Base-by-base conservation (phyloP, 2,329 filamentous ascomycete genomes). In the Pestalotiopsis sp. region DNA sequence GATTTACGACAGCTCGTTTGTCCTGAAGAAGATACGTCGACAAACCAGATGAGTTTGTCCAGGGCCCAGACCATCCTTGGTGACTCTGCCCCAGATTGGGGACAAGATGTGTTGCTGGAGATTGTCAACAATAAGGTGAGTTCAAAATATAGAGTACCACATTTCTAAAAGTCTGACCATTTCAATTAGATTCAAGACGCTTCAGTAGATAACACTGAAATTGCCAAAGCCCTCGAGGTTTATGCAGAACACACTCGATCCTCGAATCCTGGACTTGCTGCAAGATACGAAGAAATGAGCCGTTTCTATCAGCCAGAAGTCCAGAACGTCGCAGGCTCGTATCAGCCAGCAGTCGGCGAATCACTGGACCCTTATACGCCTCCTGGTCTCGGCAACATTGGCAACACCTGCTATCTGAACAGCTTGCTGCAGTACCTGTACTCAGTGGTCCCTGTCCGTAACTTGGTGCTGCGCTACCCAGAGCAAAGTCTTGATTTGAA, bases 371-470 rank as follows among this genome's bases (percentile, higher is more conserved):
- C 81, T 61, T 84, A 88, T 38, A 90, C 93, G 79, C 96, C 96
- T 0, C 93, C 97, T 25, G 96, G 96, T 0, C 86, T 98, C 5
- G 88, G 91, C 71, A 99, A 98, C 74, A 97, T 98, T 68, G 95
- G 96, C 69, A 99, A 99, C 76, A 99, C 97, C 0, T 99, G 96
- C 79, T 99, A 99, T 76, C 86, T 99, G 67, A 99, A 99, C 83
- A 98, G 95, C 80, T 87, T 99, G 63, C 85, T 99, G 11, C 96
- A 99, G 75, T 98, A 97, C 77, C 92, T 98, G 73, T 98, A 97
- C 78, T 97, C 95, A 0, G 89, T 98, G 67, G 91, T 90, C 70
- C 90, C 93, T 2, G 85, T 98, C 38, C 89, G 95, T 64, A 87
- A 96, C 4, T 88, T 98, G 72, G 90, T 98, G 3, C 84, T 97